Evolutionary conservation across 345 rosid genomes (phyloP).

Genomic region (Gossypium rotundifolium): DNA sequence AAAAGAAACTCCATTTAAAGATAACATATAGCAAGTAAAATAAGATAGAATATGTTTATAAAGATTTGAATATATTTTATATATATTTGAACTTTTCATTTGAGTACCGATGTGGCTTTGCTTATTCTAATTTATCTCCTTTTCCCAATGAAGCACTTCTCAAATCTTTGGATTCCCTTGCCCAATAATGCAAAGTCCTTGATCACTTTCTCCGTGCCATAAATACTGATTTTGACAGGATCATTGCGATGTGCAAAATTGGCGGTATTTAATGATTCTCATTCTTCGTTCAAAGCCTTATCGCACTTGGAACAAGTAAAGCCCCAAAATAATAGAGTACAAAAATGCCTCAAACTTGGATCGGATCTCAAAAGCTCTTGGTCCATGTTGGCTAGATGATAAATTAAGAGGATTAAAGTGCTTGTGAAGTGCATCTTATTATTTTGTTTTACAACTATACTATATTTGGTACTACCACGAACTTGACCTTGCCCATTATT

Average conservation of each 20-base stretch:
- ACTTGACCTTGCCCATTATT: neutral
- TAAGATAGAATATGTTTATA: neutral
- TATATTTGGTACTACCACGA: neutral
- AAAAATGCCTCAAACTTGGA: neutral
- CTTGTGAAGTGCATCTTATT: neutral
- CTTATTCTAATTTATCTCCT: slow-evolving; percentile 20
- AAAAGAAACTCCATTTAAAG: neutral
- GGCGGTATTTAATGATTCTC: slow-evolving; percentile 55
- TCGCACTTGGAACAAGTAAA: neutral
- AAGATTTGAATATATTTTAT: neutral
- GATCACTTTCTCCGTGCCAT: slow-evolving; percentile 97
- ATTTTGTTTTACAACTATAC: neutral
- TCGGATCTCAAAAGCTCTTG: neutral
- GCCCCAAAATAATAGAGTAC: neutral
- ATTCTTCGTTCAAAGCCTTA: neutral
- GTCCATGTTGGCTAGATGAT: neutral
- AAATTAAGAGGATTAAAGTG: neutral
- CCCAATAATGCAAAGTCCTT: slow-evolving; percentile 99
- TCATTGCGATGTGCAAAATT: slow-evolving; percentile 95
- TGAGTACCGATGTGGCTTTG: neutral
- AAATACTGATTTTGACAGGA: slow-evolving; percentile 96
- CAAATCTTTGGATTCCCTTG: slow-evolving; percentile 99
- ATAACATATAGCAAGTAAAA: neutral
- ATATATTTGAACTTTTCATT: neutral
- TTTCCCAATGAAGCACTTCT: slow-evolving; percentile 69